phyloP scores from a whole-genome alignment of 2,329 filamentous ascomycete species.

The Laburnicola sp. region DNA sequence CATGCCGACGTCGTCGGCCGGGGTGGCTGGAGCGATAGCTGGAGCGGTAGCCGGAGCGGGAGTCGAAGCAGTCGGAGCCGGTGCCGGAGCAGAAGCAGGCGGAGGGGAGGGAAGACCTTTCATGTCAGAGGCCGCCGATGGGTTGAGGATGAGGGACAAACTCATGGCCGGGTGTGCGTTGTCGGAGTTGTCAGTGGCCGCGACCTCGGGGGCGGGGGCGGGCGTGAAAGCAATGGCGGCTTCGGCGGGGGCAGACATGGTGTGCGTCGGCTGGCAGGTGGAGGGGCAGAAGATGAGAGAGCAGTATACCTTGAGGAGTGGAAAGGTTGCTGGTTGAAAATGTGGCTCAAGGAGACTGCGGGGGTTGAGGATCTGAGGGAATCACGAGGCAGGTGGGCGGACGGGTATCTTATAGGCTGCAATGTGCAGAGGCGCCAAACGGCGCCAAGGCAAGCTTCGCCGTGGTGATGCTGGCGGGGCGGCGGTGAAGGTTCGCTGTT shows the following conservation, averaged over 20 bases:
- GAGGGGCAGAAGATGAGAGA: conserved; percentile 7
- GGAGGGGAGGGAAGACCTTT: neutral
- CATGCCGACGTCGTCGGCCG: neutral
- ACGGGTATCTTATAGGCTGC: conserved; percentile 20
- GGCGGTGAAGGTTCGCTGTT: conserved; percentile 25
- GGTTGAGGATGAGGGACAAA: conserved; percentile 25
- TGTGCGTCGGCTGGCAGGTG: neutral
- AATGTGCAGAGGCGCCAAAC: neutral
- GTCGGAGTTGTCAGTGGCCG: conserved; percentile 16
- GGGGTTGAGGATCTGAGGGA: conserved; percentile 12
- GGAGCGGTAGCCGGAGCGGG: too few relatives aligned
- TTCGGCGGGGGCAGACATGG: conserved; percentile 11
- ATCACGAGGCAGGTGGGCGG: conserved; percentile 35
- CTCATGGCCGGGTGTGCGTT: conserved; percentile 24
- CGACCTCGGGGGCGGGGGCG: neutral
- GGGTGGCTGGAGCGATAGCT: neutral
- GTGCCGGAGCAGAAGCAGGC: neutral
- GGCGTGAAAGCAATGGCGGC: conserved; percentile 1
- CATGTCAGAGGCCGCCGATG: neutral
- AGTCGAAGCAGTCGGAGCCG: too few relatives aligned
- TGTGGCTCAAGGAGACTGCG: too few relatives aligned
- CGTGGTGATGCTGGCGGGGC: conserved; percentile 8
- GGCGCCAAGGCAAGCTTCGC: conserved; percentile 3
- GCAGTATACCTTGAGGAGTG: too few relatives aligned
- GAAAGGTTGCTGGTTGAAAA: too few relatives aligned